Evolutionary conservation across 257 asterid genomes (phyloP).

Genomic region (Rhazya stricta): DNA sequence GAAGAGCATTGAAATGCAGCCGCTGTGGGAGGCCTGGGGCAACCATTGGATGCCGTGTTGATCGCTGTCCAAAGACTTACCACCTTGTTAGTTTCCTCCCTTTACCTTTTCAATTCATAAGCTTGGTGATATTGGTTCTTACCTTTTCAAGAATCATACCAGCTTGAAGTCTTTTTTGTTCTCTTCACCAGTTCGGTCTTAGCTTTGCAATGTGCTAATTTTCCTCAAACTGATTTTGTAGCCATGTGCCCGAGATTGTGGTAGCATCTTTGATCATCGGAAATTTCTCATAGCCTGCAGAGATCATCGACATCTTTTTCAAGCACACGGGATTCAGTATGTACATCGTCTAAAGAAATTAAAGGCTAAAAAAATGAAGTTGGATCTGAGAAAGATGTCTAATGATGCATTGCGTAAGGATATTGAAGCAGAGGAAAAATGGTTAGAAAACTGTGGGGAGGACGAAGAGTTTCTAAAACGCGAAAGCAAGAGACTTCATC

Average conservation of each 20-base stretch:
- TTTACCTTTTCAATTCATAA: conserved; percentile 9
- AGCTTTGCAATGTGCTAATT: neutral
- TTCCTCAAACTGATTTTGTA: conserved; percentile 28
- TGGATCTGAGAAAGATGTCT: conserved; percentile 68
- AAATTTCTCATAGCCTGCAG: conserved; percentile 97
- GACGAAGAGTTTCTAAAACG: conserved; percentile 98
- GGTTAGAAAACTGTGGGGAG: conserved; percentile 97
- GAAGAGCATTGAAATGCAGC: conserved; percentile 87
- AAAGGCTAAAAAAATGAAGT: conserved; percentile 66
- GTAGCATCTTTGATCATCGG: conserved; percentile 94
- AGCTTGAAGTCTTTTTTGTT: neutral
- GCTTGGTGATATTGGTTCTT: neutral
- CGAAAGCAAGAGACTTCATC: conserved; percentile 96
- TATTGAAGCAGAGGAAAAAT: conserved; percentile 91
- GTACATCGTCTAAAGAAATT: conserved; percentile 55
- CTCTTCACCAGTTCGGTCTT: neutral
- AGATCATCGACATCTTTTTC: conserved; percentile 87
- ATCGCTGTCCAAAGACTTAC: conserved; percentile 96
- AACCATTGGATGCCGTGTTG: conserved; percentile 99
- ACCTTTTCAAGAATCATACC: neutral
- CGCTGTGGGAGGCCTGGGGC: conserved; percentile 99
- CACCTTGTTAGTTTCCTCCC: conserved; percentile 64
- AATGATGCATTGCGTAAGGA: conserved; percentile 84
- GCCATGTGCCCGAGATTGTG: conserved; percentile 96
- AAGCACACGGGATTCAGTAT: conserved; percentile 73